phyloP scores from a whole-genome alignment of 805 yeast species.

The Saturnispora diversa region DNA sequence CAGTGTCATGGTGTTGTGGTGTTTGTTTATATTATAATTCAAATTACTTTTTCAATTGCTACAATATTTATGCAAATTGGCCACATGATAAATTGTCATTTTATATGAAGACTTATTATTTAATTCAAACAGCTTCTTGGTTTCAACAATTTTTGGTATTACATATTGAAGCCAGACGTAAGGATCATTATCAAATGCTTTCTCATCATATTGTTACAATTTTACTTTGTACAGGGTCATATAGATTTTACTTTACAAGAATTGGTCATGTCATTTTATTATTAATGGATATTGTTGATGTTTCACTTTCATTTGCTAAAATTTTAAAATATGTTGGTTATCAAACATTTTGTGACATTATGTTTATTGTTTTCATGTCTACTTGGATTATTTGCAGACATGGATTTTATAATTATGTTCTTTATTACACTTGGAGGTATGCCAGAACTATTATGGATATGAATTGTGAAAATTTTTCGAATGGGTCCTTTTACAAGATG shows the following conservation, averaged over 20 bases:
- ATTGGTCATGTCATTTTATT: conserved; percentile 73
- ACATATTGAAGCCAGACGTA: conserved; percentile 69
- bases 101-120: conserved; percentile 58
- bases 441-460: conserved; percentile 40
- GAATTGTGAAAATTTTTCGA: conserved; percentile 29
- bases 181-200: conserved; percentile 82
- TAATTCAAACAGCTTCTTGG: conserved; percentile 71
- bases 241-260: conserved; percentile 60
- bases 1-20: conserved; percentile 49
- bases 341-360: conserved; percentile 50
- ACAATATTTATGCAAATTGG: conserved; percentile 58
- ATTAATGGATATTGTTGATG: conserved; percentile 80
- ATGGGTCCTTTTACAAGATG: conserved; percentile 23
- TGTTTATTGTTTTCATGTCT: conserved; percentile 59
- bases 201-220: conserved; percentile 81
- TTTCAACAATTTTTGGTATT: conserved; percentile 70
- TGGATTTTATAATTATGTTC: conserved; percentile 58
- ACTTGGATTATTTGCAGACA: conserved; percentile 71
- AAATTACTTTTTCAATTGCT: conserved; percentile 51
- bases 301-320: conserved; percentile 64
- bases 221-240: conserved; percentile 59
- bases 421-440: conserved; percentile 48
- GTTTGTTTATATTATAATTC: conserved; percentile 47
- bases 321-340: conserved; percentile 66
- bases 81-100: conserved; percentile 57